Conservation (phyloP, 192 early-diverging fungal genomes). For the Glomus cerebriforme region DNA sequence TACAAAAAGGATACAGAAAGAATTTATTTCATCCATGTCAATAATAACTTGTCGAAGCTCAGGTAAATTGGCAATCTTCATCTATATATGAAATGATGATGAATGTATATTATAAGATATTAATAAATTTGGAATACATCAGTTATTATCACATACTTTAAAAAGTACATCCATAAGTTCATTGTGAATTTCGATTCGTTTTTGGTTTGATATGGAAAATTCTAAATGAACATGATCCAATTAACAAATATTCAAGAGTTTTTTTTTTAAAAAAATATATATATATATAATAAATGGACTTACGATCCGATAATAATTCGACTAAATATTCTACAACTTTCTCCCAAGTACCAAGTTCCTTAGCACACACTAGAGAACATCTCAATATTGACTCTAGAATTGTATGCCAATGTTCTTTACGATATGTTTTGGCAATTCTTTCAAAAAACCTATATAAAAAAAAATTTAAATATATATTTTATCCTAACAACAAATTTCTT, state of each 20-base stretch:
- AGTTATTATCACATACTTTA: constrained; percentile 7
- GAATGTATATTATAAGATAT: background rate
- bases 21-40: constrained; percentile 30
- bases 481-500: background rate
- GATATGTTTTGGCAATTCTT: constrained; percentile 84
- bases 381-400: constrained; percentile 70
- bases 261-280: too few relatives aligned
- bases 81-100: constrained; percentile 1
- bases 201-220: constrained; percentile 34
- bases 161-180: constrained; percentile 34
- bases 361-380: constrained; percentile 71
- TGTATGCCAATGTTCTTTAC: constrained; percentile 79
- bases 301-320: constrained; percentile 65
- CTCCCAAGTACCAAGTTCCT: constrained; percentile 61
- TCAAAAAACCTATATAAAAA: constrained; percentile 70
- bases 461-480: background rate
- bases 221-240: background rate
- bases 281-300: background rate
- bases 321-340: constrained; percentile 66
- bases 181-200: constrained; percentile 41
- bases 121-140: background rate
- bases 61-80: background rate
- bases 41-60: background rate
- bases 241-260: too few relatives aligned
- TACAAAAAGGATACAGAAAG: constrained; percentile 14